phyloP scores from a whole-genome alignment of 2,329 filamentous ascomycete genomes.

The Westerdykella aurantiaca region DNA sequence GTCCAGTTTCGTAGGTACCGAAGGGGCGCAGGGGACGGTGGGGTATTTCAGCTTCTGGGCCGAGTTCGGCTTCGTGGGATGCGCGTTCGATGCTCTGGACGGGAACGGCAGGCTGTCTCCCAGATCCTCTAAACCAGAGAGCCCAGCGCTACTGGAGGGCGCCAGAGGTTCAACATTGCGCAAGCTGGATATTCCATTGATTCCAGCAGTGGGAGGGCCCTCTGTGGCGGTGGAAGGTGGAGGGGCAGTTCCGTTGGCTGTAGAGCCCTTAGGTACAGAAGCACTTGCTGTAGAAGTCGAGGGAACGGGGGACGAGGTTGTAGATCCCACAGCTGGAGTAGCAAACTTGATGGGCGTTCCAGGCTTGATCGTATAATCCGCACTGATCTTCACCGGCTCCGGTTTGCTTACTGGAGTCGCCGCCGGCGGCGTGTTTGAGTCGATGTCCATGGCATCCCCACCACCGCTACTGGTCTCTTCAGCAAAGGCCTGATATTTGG shows the following conservation, averaged over 20 bases:
- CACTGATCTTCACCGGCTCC: constrained; percentile 4
- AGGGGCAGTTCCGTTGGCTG: constrained; percentile 13
- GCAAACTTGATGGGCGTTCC: constrained; percentile 2
- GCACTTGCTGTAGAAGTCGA: neutral
- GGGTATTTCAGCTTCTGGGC: constrained; percentile 45
- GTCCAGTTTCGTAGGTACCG: constrained; percentile 40
- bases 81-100: constrained; percentile 46
- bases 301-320: neutral
- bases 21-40: constrained; percentile 48
- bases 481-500: constrained; percentile 28
- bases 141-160: constrained; percentile 40
- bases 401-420: constrained; percentile 3
- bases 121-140: constrained; percentile 51
- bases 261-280: constrained; percentile 1
- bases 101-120: constrained; percentile 53
- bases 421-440: constrained; percentile 30
- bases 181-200: constrained; percentile 48
- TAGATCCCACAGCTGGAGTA: neutral
- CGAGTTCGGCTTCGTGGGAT: constrained; percentile 38
- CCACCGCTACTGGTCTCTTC: constrained; percentile 22
- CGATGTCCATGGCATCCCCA: constrained; percentile 46
- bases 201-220: constrained; percentile 11
- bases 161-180: constrained; percentile 47
- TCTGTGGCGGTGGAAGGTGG: constrained; percentile 15
- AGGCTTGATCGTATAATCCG: constrained; percentile 1